Conservation (phyloP, 352 stramenopile genomes). For the Phytopythium sindhum region DNA sequence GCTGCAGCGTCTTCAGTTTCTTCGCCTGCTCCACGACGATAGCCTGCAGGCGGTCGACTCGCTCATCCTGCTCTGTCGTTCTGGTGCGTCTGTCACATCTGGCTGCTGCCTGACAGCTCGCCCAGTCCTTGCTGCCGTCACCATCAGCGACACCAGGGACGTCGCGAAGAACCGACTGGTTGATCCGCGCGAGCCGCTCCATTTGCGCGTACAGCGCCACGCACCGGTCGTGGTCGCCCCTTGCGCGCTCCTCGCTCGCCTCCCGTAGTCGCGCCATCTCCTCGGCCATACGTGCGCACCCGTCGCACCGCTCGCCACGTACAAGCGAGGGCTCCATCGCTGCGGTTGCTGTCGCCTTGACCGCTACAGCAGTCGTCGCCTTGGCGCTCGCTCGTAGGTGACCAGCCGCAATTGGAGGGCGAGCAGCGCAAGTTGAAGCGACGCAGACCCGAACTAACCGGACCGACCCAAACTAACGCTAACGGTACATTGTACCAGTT, state of each 20-base stretch:
- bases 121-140: neutral
- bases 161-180: constrained; percentile 3
- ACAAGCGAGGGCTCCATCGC: neutral
- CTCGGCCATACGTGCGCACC: constrained; percentile 11
- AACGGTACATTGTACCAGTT: neutral
- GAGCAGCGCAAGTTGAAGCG: constrained; percentile 2
- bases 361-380: neutral
- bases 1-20: constrained; percentile 26
- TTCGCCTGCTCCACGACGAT: constrained; percentile 39
- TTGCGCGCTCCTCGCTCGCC: constrained; percentile 19
- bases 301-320: constrained; percentile 5
- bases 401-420: neutral
- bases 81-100: neutral
- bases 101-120: neutral
- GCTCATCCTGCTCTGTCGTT: neutral
- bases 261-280: constrained; percentile 17
- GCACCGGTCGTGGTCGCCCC: constrained; percentile 32
- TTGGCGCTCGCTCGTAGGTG: no score
- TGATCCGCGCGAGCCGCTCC: constrained; percentile 37
- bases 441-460: neutral
- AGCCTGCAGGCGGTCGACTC: constrained; percentile 22
- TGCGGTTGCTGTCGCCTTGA: neutral
- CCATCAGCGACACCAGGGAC: neutral
- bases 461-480: no score
- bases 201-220: constrained; percentile 42